Evolutionary conservation across 2,329 filamentous ascomycete genomes (phyloP), one percentile per base, ranked within the genome.

Genomic region (Remersonia thermophila): DNA sequence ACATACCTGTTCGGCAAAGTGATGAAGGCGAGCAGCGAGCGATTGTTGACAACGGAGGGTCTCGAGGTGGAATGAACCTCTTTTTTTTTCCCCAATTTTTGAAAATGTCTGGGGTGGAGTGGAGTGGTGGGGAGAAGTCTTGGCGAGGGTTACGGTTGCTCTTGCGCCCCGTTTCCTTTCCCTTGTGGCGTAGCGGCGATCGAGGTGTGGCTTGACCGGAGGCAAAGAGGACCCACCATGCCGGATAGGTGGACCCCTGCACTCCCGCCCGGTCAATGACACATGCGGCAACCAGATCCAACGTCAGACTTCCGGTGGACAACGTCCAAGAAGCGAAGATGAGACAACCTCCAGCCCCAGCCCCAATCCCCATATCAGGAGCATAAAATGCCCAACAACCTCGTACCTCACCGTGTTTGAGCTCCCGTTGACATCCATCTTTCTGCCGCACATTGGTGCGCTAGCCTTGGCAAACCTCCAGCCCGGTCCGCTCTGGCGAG

Each of bases 231-330:
- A 8, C 17, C 32, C 30, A 26, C 16, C 31, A 18, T 13, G 11
- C 3, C 5, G n/a, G 7, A 12, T 2, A 9, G 5, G 20, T 23
- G 20, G 20, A 9, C 20, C 20, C 20, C 9, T 9, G 20, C 20
- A 23, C 5, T n/a, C n/a, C n/a, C 7, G 15, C 20, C 18, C 40
- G 32, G 39, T 26, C 47, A 48, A 56, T 62, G 59, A 62, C 53
- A 60, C 59, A 62, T 60, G 48, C 59, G 57, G 59, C 48, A 53
- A 59, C n/a, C n/a, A n/a, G n/a, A n/a, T n/a, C n/a, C n/a, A n/a
- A 23, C 20, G 20, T 23, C 20, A 23, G 20, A 23, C 20, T 23
- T 23, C 20, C 20, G 9, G 49, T 20, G 27, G 23, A 13, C 13
- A 11, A 4, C 25, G 16, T 17, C 15, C 8, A 10, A 36, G 35